Evolutionary conservation across 768 basidiomycete genomes (phyloP), one percentile per base, ranked within the genome.

Genomic region (Suillus occidentalis): DNA sequence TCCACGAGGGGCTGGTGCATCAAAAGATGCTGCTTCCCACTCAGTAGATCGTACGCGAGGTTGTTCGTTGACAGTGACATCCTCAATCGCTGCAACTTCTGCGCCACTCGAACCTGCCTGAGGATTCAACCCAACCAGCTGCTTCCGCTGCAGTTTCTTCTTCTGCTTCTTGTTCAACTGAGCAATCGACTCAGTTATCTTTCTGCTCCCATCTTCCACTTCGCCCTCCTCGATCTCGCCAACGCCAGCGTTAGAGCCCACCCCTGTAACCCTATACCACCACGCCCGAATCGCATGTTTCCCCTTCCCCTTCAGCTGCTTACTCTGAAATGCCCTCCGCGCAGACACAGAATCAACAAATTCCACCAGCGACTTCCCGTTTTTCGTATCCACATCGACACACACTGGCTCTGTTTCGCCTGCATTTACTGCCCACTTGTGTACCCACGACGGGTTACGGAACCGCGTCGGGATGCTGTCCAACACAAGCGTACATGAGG

Each of bases 401-500:
- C 80, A 78, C 28, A 79, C 73, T 9, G 84, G 82, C 28, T 71
- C 65, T 20, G 75, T 70, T 0, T 73, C 76, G 57, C 77, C 80
- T 6, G 78, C 81, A 50, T 69, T 68, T 62, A 76, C 77, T 62
- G 78, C 76, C 84, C 86, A 87, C 22, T 67, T 70, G 47, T 76
- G 76, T 40, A 83, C 73, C 68, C 79, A 86, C 28, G 78, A 77
- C 5, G 67, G 68, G 6, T 75, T 79, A 53, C 85, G 82, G 67
- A 80, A 77, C 4, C 78, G 70, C 65, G 84, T 85, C 1, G 86
- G 86, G 6, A 88, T 73, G 61, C 82, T 81, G 66, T 87, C 85
- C 74, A 88, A 81, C 31, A 88, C 83, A 36, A 88, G 73, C 1
- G 86, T 85, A 16, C 83, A 78, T 3, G 81, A 75, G 6, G 82